phyloP scores from a whole-genome alignment of 306 rosid species.

The Quercus alba region DNA sequence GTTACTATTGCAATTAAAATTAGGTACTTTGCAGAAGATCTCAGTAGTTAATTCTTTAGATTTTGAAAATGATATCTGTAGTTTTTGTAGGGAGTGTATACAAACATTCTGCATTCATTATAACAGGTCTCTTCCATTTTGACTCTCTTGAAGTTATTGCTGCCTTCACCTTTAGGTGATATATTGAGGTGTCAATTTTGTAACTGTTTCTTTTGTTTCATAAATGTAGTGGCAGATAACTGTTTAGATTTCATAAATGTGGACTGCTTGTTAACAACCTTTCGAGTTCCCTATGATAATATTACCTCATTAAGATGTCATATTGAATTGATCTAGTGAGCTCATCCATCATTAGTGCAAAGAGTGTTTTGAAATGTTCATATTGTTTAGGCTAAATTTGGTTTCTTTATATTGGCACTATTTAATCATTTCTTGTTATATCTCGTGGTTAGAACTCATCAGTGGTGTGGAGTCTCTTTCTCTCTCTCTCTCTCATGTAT shows the following conservation, averaged over 20 bases:
- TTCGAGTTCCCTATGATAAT: background rate
- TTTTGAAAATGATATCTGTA: too few species aligned
- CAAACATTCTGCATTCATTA: too few species aligned
- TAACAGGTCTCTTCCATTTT: too few species aligned
- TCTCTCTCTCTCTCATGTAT: background rate
- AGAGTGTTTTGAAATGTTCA: background rate
- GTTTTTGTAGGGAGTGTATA: too few species aligned
- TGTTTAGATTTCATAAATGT: too few species aligned
- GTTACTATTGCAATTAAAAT: slow-evolving; percentile 6
- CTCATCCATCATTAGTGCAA: too few species aligned
- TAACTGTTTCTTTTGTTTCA: too few species aligned
- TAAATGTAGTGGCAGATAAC: too few species aligned
- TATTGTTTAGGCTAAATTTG: background rate
- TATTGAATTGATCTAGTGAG: too few species aligned
- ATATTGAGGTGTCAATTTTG: too few species aligned
- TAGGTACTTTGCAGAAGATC: slow-evolving; percentile 2
- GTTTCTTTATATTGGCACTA: background rate
- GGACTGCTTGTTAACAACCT: background rate
- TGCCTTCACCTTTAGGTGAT: too few species aligned
- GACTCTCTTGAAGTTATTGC: too few species aligned
- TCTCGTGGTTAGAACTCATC: background rate
- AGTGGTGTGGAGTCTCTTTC: slow-evolving; percentile 1
- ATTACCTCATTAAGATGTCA: background rate
- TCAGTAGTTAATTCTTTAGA: background rate
- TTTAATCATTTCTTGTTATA: background rate